Conservation (phyloP, 805 yeast genomes). For the Spencermartinsiella europaea region DNA sequence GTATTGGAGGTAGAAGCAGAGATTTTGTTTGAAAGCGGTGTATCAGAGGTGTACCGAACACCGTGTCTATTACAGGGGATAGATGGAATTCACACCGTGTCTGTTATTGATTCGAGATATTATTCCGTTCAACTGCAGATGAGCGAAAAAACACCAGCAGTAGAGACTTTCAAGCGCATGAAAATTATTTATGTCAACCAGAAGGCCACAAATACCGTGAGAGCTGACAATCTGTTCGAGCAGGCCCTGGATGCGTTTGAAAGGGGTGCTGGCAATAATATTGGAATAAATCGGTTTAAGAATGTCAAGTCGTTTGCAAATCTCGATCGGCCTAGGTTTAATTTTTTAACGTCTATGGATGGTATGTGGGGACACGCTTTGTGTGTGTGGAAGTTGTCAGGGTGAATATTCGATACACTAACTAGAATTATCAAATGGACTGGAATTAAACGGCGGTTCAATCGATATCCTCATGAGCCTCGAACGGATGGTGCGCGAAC, state of each 20-base stretch:
- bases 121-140: slow-evolving; percentile 50
- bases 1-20: slow-evolving; percentile 47
- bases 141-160: slow-evolving; percentile 4
- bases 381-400: no score
- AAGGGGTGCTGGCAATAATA: slow-evolving; percentile 5
- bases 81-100: slow-evolving; percentile 43
- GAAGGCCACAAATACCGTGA: slow-evolving; percentile 6
- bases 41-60: slow-evolving; percentile 34
- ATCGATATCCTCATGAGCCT: slow-evolving; percentile 55
- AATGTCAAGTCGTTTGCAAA: neutral
- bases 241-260: slow-evolving; percentile 20
- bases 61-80: slow-evolving; percentile 71
- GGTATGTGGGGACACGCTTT: neutral
- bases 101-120: slow-evolving; percentile 44
- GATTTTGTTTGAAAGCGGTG: slow-evolving; percentile 38
- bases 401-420: no score
- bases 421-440: neutral
- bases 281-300: slow-evolving; percentile 4
- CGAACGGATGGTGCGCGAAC: slow-evolving; percentile 37
- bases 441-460: slow-evolving; percentile 17
- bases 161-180: slow-evolving; percentile 6
- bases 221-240: slow-evolving; percentile 15
- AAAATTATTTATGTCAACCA: slow-evolving; percentile 9
- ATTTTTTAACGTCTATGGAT: neutral
- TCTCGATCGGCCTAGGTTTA: neutral